phyloP scores from a whole-genome alignment of 306 rosid genomes.

The Luffa acutangula region DNA sequence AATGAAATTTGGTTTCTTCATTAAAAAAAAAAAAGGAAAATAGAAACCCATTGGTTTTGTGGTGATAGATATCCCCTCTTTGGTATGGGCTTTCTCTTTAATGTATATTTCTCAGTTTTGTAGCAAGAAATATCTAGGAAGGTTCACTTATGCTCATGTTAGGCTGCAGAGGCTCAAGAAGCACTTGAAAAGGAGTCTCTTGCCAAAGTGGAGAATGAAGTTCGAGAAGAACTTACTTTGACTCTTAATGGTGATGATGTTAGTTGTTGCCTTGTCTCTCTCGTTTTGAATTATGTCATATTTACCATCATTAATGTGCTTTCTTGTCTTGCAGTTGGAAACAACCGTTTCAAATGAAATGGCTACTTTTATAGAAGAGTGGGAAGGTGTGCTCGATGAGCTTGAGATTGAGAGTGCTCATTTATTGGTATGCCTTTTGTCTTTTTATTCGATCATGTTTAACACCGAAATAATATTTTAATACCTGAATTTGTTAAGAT shows the following conservation, averaged over 20 bases:
- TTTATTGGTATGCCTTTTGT: constrained; percentile 59
- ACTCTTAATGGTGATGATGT: constrained; percentile 65
- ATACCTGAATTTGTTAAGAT: background rate
- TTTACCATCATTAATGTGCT: constrained; percentile 18
- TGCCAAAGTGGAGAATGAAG: constrained; percentile 77
- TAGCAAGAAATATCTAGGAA: constrained; percentile 6
- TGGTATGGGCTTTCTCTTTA: background rate
- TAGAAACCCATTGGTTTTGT: background rate
- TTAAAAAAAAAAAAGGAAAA: background rate
- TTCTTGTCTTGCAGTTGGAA: constrained; percentile 59
- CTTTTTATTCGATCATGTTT: background rate
- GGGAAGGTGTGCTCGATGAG: constrained; percentile 76
- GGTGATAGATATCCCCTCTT: background rate
- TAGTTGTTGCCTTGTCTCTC: constrained; percentile 30
- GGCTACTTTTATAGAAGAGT: constrained; percentile 54
- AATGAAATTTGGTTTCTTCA: background rate
- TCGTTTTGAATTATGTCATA: constrained; percentile 4
- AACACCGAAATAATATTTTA: background rate
- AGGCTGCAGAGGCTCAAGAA: constrained; percentile 99
- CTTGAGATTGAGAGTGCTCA: constrained; percentile 85
- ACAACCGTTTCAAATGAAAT: constrained; percentile 76
- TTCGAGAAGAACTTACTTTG: constrained; percentile 73
- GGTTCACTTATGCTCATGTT: constrained; percentile 35
- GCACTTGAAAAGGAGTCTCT: constrained; percentile 94
- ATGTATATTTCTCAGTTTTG: background rate